phyloP scores from a whole-genome alignment of 805 yeast species.

The Candida fluviatilis region DNA sequence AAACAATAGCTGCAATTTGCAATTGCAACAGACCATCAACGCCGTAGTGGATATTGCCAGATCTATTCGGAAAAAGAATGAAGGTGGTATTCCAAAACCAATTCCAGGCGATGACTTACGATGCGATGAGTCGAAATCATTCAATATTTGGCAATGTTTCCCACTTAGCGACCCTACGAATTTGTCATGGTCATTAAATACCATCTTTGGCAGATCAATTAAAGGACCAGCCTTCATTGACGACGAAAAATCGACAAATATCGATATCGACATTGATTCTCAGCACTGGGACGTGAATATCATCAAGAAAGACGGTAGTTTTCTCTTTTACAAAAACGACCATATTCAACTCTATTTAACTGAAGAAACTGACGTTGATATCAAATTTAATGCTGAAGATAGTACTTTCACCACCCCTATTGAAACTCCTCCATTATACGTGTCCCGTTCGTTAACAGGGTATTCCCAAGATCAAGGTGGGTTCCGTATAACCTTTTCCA shows the following conservation, averaged over 20 bases:
- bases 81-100: slow-evolving; percentile 79
- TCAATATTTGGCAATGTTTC: slow-evolving; percentile 68
- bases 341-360: slow-evolving; percentile 7
- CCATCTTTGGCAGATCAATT: slow-evolving; percentile 67
- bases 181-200: slow-evolving; percentile 50
- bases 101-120: slow-evolving; percentile 61
- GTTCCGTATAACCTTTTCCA: slow-evolving; percentile 70
- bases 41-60: slow-evolving; percentile 69
- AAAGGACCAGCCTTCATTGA: slow-evolving; percentile 63
- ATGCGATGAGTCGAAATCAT: slow-evolving; percentile 64
- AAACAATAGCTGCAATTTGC: slow-evolving; percentile 39
- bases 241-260: slow-evolving; percentile 29
- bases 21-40: slow-evolving; percentile 64
- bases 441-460: slow-evolving; percentile 85
- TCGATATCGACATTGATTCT: slow-evolving; percentile 42
- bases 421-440: slow-evolving; percentile 57
- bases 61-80: slow-evolving; percentile 53
- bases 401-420: slow-evolving; percentile 39
- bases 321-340: slow-evolving; percentile 10
- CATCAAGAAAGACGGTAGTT: slow-evolving; percentile 5
- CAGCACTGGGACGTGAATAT: slow-evolving; percentile 45
- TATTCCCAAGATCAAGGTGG: slow-evolving; percentile 92
- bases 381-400: slow-evolving; percentile 41
- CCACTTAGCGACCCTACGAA: slow-evolving; percentile 57
- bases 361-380: slow-evolving; percentile 24